Evolutionary conservation across 2,329 filamentous ascomycete species (phyloP), one percentile per base, ranked within the genome.

Genomic region (Lizonia empirigonia): DNA sequence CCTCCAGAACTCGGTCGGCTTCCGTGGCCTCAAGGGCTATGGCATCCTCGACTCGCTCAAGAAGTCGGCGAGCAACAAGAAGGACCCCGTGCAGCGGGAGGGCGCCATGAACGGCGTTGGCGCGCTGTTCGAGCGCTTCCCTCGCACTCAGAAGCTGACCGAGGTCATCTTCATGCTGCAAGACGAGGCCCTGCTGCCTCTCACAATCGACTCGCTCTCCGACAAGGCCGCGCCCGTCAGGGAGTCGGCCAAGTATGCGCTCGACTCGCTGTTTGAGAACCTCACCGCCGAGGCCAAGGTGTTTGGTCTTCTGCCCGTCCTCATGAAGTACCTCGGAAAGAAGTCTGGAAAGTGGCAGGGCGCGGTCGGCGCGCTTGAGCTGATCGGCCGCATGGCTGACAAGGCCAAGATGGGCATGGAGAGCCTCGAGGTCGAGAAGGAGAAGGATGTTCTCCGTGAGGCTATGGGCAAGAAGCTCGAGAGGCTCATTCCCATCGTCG

Each of bases 341-440:
- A 85, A 85, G 68, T 89, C 91, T 13, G 92, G 90, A 60, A 99
- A 99, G 77, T 99, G 94, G 94, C 94, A 99, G 77, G 94, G 94
- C 54, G 90, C 90, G 13, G 90, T 97, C 44, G 92, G 89, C 54
- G 94, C 90, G 36, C 88, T 88, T 70, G 86, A 88, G 73, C 75
- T 97, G 58, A 78, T 99, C 51, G 91, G 94, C 71, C 90, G 87
- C 75, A 96, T 97, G 88, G 94, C 94, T 38, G 89, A 96, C 71
- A 96, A 95, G 80, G 90, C 93, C 32, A 89, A 95, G 81, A 86
- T 95, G 73, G 86, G 88, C 47, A 84, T 90, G 56, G 91, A 90
- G 53, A 90, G 85, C 68, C 88, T 89, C 74, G 91, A 97, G 70
- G 87, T 94, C 71, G 90, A 95, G 58, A 80, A 83, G 50, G 86